Conservation (phyloP, 768 basidiomycete genomes). For the Artomyces pyxidatus region DNA sequence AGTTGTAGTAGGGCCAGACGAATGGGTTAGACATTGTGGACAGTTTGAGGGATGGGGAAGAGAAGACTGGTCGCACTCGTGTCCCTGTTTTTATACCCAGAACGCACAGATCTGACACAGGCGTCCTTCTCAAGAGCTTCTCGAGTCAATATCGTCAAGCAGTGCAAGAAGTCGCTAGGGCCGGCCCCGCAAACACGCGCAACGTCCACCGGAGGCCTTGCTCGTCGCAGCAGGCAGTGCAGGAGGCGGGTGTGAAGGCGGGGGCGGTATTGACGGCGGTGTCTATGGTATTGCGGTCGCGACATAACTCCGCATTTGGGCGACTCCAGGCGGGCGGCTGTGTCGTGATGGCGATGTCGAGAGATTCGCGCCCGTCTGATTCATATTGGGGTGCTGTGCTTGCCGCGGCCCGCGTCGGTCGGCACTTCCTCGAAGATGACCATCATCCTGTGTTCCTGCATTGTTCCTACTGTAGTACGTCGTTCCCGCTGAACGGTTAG, state of each 20-base stretch:
- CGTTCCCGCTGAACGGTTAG: no score
- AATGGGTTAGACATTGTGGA: constrained; percentile 4
- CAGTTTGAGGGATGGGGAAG: background rate
- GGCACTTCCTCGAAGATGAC: no score
- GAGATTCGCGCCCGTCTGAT: no score
- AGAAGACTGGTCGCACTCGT: background rate
- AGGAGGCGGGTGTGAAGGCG: background rate
- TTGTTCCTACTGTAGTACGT: no score
- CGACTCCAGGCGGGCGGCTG: no score
- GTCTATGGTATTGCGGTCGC: background rate
- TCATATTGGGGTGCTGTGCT: no score
- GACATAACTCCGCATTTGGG: no score
- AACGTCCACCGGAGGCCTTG: background rate
- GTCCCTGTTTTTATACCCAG: background rate
- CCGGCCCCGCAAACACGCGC: constrained; percentile 5
- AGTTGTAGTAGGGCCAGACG: constrained; percentile 8
- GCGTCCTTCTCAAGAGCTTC: background rate
- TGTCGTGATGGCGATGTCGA: no score
- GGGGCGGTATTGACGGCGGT: background rate
- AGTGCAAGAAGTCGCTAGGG: background rate
- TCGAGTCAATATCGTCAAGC: constrained; percentile 8
- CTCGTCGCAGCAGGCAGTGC: constrained; percentile 5
- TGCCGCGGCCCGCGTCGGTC: no score
- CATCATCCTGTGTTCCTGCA: no score
- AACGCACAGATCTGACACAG: background rate